phyloP scores from a whole-genome alignment of 441 rosid genomes.

The Brassica hybrid region DNA sequence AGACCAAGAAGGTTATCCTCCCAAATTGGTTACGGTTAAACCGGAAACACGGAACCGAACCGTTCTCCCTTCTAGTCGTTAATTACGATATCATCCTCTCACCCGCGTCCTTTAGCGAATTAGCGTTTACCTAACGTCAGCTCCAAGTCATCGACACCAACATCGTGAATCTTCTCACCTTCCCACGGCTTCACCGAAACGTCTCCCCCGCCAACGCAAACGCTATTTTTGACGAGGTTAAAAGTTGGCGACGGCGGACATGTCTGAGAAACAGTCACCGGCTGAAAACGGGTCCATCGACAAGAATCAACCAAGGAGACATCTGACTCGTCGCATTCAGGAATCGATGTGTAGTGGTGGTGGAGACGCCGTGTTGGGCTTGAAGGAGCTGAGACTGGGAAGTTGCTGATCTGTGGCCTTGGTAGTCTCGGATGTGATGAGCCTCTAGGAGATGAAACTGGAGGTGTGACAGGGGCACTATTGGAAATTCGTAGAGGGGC shows the following conservation, averaged over 20 bases:
- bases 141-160: constrained; percentile 67
- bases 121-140: constrained; percentile 44
- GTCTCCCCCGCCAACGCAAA: constrained; percentile 19
- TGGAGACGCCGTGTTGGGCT: constrained; percentile 63
- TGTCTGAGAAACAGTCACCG: constrained; percentile 35
- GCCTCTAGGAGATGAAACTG: constrained; percentile 68
- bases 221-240: constrained; percentile 58
- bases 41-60: constrained; percentile 14
- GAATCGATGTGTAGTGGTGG: constrained; percentile 56
- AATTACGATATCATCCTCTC: constrained; percentile 6
- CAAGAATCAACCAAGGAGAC: constrained; percentile 63
- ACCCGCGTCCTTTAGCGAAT: constrained; percentile 25
- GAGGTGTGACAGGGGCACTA: constrained; percentile 78
- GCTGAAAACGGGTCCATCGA: constrained; percentile 58
- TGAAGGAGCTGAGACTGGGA: constrained; percentile 65
- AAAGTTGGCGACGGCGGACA: constrained; percentile 72
- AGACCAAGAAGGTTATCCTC: constrained; percentile 1
- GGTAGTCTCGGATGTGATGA: constrained; percentile 57
- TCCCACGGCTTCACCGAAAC: constrained; percentile 67
- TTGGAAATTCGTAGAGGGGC: constrained; percentile 63
- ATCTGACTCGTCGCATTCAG: constrained; percentile 70
- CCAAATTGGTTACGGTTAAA: constrained; percentile 13
- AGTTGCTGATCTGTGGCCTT: constrained; percentile 60
- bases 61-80: not conserved
- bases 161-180: constrained; percentile 73